Evolutionary conservation across 2,329 filamentous ascomycete species (phyloP).

Genomic region (Dothideomycetidae sp.): DNA sequence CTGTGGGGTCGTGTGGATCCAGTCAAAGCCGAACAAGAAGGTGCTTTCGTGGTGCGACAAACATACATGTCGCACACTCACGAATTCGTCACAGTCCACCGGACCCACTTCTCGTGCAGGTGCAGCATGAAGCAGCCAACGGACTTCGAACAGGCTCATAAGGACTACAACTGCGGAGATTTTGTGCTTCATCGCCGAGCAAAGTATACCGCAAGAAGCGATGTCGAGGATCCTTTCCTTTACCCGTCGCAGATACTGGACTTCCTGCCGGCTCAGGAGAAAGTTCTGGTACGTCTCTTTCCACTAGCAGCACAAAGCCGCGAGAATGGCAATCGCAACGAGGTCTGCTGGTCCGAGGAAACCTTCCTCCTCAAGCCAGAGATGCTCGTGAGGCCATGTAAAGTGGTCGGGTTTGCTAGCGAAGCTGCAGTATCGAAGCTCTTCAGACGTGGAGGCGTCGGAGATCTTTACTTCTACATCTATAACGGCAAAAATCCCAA

Average conservation of each 20-base stretch:
- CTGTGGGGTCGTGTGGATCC: constrained; percentile 42
- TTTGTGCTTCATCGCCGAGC: constrained; percentile 39
- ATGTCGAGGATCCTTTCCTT: constrained; percentile 25
- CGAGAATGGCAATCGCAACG: constrained; percentile 31
- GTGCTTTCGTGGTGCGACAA: constrained; percentile 55
- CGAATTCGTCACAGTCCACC: constrained; percentile 45
- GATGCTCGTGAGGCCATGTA: constrained; percentile 42
- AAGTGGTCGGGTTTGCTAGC: constrained; percentile 41
- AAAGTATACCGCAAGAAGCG: constrained; percentile 3
- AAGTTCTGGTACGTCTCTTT: constrained; percentile 38
- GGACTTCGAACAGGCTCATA: constrained; percentile 12
- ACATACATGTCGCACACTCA: constrained; percentile 45
- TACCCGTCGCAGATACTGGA: constrained; percentile 48
- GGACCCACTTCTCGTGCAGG: constrained; percentile 42
- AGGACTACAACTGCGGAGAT: constrained; percentile 38
- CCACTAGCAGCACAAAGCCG: constrained; percentile 30
- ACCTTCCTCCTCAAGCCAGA: constrained; percentile 24
- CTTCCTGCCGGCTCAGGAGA: constrained; percentile 19
- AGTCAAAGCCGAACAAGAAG: constrained; percentile 18
- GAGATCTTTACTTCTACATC: constrained; percentile 44
- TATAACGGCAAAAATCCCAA: constrained; percentile 5
- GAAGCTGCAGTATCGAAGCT: constrained; percentile 41
- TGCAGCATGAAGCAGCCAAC: constrained; percentile 19
- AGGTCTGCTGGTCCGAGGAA: constrained; percentile 43
- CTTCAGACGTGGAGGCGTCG: constrained; percentile 51